A percentile compares a stretch with the other conserved stretches of the same genome.
Evolutionary conservation across 352 stramenopile genomes (phyloP).

Genomic region (Phytophthora tubulina): DNA sequence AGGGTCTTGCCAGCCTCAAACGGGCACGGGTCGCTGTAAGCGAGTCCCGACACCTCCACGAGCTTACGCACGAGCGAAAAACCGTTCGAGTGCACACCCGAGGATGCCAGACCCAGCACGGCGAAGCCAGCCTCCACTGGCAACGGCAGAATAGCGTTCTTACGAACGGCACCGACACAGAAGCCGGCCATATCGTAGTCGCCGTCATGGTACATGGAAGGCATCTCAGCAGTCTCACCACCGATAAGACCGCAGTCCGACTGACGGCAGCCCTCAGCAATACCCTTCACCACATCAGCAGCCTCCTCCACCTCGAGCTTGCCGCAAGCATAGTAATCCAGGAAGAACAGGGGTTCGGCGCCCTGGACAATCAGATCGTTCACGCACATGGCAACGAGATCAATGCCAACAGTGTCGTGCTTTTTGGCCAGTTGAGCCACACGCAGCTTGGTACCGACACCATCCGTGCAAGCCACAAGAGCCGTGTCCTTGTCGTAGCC

Average conservation of each 20-base stretch:
- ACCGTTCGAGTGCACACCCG: conserved; percentile 98
- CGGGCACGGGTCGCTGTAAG: conserved; percentile 81
- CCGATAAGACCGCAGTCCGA: conserved; percentile 97
- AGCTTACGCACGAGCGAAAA: conserved; percentile 99
- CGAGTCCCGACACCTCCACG: conserved; percentile 91
- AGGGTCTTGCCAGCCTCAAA: conserved; percentile 89
- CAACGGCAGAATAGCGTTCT: conserved; percentile 87
- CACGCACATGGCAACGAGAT: conserved; percentile 99
- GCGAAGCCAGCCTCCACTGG: conserved; percentile 92
- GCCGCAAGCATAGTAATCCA: conserved; percentile 99
- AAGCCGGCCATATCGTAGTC: conserved; percentile 99
- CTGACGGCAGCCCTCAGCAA: conserved; percentile 97
- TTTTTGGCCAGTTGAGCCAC: conserved; percentile 89
- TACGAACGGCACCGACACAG: conserved; percentile 95
- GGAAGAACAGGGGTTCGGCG: conserved; percentile 99
- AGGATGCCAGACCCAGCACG: conserved; percentile 96
- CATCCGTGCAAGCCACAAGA: conserved; percentile 98
- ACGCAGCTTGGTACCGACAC: conserved; percentile 98
- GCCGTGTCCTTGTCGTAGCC: conserved; percentile 98
- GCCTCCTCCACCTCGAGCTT: conserved; percentile 96
- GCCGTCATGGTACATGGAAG: conserved; percentile 97
- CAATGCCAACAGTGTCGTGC: conserved; percentile 97
- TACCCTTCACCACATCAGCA: conserved; percentile 96
- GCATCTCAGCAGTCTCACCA: conserved; percentile 98
- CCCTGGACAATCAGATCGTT: conserved; percentile 99